Conservation (phyloP, 176 grass and related monocot species). For the Avena sativa region DNA sequence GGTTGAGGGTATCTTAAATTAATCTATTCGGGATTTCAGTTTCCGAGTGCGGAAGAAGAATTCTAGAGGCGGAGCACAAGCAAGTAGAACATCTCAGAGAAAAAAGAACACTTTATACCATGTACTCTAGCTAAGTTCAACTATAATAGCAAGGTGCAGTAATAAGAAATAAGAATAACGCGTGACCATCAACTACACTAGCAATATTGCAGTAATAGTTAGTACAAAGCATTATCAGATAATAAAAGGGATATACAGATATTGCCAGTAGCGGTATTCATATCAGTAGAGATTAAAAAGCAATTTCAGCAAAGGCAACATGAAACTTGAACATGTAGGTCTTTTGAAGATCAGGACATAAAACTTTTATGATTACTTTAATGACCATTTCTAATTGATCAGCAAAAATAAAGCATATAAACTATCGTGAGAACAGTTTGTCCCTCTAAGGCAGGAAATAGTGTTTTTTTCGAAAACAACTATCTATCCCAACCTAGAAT, state of each 20-base stretch:
- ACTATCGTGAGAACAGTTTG: background rate
- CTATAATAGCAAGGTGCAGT: slow-evolving; percentile 12
- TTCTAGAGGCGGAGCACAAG: background rate
- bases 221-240: background rate
- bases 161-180: background rate
- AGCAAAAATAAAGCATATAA: background rate
- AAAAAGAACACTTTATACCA: slow-evolving; percentile 2
- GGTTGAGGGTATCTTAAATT: slow-evolving; percentile 4
- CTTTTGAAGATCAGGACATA: background rate
- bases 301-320: slow-evolving; percentile 25
- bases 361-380: background rate
- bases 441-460: background rate
- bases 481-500: background rate
- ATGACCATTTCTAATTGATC: slow-evolving; percentile 7
- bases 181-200: background rate
- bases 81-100: slow-evolving; percentile 10
- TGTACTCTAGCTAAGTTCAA: slow-evolving; percentile 21
- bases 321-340: background rate
- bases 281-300: background rate
- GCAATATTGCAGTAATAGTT: background rate
- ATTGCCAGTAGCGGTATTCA: background rate
- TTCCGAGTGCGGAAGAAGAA: background rate
- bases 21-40: slow-evolving; percentile 8
- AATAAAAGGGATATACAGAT: slow-evolving; percentile 13
- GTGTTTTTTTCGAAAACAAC: background rate